Evolutionary conservation across 306 rosid genomes (phyloP), one percentile per base, ranked within the genome.

Genomic region (Prunus mira): DNA sequence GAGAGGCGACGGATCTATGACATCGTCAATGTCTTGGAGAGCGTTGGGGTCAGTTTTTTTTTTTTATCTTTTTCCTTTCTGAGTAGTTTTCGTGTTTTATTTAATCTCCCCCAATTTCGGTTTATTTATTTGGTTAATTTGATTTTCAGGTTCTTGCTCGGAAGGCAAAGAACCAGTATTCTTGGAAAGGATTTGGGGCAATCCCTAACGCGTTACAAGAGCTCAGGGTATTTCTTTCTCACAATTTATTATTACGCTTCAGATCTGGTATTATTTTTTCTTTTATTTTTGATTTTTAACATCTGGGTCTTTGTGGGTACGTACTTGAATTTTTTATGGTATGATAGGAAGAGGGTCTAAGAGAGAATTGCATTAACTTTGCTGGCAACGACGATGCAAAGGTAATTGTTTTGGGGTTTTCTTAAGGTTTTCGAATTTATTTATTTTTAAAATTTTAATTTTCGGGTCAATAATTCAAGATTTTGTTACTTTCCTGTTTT

Each of bases 1-100:
- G 97, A 95, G 77, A 87, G 99, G 75, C 83, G 99, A 62, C 88
- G 99, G 88, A 95, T 95, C 81, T 95, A 95, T 12, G 99, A 95
- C 52, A 95, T 92, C 6, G 99, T 95, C 50, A 95, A 95, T 30
- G 97, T 95, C 12, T 61, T 92, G 52, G 99, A 95, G 78, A 95
- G 99, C 50, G 87, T 92, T 1, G 99, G 97, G 86, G 97, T 94
- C 5, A 19, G 86, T 41, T 46, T 19, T 6, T 38, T 38, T 34
- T 3, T 30, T 3, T 0, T 0, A 9, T 72, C 25, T 12, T 25
- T 6, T 51, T 6, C 19, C 14, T 38, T 30, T 65, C n/a, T 9
- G 12, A 18, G 9, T 76, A 0, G 17, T 25, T 20, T 28, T 75
- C 58, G 3, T 69, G 3, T 15, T 14, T 25, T 9, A n/a, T 67